A percentile compares a stretch with the other conserved stretches of the same genome.
phyloP scores from a whole-genome alignment of 2,329 filamentous ascomycete species.

The Hirsutella thompsonii region DNA sequence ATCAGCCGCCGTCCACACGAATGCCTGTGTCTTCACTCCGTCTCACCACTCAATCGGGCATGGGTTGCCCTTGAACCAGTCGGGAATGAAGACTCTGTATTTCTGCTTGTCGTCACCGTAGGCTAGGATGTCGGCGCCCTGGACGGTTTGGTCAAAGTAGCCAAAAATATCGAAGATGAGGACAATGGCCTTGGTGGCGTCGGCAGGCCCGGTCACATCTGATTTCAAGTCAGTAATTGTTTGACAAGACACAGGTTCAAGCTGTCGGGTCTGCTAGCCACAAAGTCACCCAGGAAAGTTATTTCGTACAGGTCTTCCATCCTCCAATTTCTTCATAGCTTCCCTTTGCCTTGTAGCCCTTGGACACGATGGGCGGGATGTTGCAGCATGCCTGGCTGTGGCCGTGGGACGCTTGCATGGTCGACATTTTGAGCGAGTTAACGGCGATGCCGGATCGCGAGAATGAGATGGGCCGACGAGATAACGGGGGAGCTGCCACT shows the following conservation, averaged over 20 bases:
- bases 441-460: no score
- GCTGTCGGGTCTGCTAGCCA: no score
- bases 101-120: slow-evolving; percentile 43
- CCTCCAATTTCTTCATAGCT: slow-evolving; percentile 42
- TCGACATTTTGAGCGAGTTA: slow-evolving; percentile 25
- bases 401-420: slow-evolving; percentile 37
- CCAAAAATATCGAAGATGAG: slow-evolving; percentile 57
- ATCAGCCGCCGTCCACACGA: no score
- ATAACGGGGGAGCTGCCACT: no score
- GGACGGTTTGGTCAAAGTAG: slow-evolving; percentile 56
- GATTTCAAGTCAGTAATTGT: no score
- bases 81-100: slow-evolving; percentile 82
- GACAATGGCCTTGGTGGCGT: slow-evolving; percentile 45
- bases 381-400: slow-evolving; percentile 46
- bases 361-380: slow-evolving; percentile 42
- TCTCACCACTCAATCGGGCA: slow-evolving; percentile 36
- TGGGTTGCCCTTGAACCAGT: slow-evolving; percentile 75
- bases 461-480: no score
- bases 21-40: no score
- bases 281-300: neutral
- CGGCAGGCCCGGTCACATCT: slow-evolving; percentile 34
- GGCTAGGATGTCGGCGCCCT: slow-evolving; percentile 56
- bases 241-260: no score
- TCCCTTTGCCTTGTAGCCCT: slow-evolving; percentile 42
- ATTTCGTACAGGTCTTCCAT: slow-evolving; percentile 33